phyloP scores from a whole-genome alignment of 2,329 filamentous ascomycete genomes.

The Penicillium freii region DNA sequence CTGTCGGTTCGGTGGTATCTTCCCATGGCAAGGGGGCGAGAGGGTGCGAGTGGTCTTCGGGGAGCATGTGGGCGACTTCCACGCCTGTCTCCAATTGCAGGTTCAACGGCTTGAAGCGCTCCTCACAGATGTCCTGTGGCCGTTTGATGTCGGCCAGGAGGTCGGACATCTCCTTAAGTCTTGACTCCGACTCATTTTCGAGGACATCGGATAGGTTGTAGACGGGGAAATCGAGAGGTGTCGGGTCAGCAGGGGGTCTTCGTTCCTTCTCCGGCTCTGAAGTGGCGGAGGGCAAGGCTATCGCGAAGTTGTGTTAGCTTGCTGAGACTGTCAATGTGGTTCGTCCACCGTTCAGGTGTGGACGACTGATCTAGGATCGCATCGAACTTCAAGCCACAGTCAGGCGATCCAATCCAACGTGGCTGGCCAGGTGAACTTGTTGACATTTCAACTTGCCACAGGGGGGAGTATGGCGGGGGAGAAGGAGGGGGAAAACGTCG shows the following conservation, averaged over 20 bases:
- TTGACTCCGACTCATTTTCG: slow-evolving; percentile 34
- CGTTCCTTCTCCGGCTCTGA: slow-evolving; percentile 45
- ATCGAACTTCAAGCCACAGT: background rate
- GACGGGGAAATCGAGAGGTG: slow-evolving; percentile 53
- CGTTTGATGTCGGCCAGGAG: slow-evolving; percentile 45
- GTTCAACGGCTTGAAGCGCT: slow-evolving; percentile 44
- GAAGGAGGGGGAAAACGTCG: background rate
- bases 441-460: background rate
- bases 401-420: background rate
- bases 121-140: slow-evolving; percentile 41
- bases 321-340: background rate
- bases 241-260: slow-evolving; percentile 49
- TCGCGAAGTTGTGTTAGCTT: slow-evolving; percentile 13
- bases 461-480: background rate
- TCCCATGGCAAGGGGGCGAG: slow-evolving; percentile 43
- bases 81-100: slow-evolving; percentile 40
- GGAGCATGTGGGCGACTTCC: slow-evolving; percentile 37
- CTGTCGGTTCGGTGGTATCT: slow-evolving; percentile 15
- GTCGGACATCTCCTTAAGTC: slow-evolving; percentile 42
- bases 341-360: no score
- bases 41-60: slow-evolving; percentile 32
- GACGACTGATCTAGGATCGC: background rate
- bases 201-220: slow-evolving; percentile 42
- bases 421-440: background rate
- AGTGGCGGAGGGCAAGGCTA: slow-evolving; percentile 34